phyloP scores from a whole-genome alignment of 164 flowering plant genomes.

The Taxillus chinensis region DNA sequence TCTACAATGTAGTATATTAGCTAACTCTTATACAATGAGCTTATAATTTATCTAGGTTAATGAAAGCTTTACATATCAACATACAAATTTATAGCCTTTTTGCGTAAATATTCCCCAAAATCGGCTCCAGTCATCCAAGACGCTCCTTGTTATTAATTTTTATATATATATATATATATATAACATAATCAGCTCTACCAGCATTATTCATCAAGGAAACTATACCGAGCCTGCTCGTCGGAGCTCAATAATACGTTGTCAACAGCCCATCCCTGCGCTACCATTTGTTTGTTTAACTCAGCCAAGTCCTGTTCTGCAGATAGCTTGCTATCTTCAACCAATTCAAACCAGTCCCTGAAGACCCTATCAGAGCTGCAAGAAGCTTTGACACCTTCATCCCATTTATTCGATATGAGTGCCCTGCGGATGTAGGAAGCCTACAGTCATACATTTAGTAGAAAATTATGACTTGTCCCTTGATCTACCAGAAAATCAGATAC shows the following conservation, averaged over 20 bases:
- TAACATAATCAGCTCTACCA: background rate
- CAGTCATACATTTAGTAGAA: background rate
- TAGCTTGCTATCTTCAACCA: slow-evolving; percentile 40
- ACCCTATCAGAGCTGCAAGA: slow-evolving; percentile 15
- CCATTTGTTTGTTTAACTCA: slow-evolving; percentile 29
- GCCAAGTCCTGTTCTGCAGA: slow-evolving; percentile 18
- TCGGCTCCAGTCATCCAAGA: too few relatives aligned
- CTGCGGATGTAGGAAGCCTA: slow-evolving; percentile 65
- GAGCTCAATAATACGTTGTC: slow-evolving; percentile 43
- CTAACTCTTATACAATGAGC: too few relatives aligned
- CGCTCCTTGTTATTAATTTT: too few relatives aligned
- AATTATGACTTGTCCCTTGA: background rate
- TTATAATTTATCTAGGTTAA: too few relatives aligned
- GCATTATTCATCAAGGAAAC: slow-evolving; percentile 32
- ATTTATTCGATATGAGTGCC: slow-evolving; percentile 17
- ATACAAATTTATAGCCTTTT: too few relatives aligned
- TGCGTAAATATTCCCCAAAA: too few relatives aligned
- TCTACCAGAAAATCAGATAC: background rate
- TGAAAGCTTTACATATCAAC: too few relatives aligned
- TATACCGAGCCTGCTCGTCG: slow-evolving; percentile 44
- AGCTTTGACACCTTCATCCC: slow-evolving; percentile 19
- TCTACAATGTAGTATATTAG: too few relatives aligned
- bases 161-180: too few relatives aligned
- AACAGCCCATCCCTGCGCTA: slow-evolving; percentile 36
- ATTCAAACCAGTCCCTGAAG: slow-evolving; percentile 31